A percentile compares a stretch with the other conserved stretches of the same genome.
Evolutionary conservation across 192 early-diverging fungal genomes (phyloP).

Genomic region (Allomyces javanicus): DNA sequence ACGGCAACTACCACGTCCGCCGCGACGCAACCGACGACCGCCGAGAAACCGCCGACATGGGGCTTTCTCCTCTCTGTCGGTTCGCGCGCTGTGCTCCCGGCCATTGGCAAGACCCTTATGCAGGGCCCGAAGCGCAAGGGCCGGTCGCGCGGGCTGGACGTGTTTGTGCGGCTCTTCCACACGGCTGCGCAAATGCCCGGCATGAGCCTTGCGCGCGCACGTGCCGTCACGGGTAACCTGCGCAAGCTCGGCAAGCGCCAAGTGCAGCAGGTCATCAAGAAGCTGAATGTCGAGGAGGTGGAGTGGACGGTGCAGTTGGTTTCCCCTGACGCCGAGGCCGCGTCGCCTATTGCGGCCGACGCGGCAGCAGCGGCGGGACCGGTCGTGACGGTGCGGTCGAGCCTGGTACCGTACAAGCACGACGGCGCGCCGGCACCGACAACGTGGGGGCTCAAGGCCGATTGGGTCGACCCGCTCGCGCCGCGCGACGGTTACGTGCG

Average conservation of each 20-base stretch:
- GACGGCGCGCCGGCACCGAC: background rate
- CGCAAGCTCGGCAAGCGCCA: background rate
- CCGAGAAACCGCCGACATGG: too few species aligned
- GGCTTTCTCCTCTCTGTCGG: too few species aligned
- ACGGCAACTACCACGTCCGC: too few species aligned
- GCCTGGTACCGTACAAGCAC: background rate
- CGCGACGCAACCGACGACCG: too few species aligned
- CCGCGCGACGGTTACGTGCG: background rate
- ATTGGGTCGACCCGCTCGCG: background rate
- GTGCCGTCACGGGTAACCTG: background rate
- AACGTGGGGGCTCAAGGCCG: background rate
- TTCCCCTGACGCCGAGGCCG: too few species aligned
- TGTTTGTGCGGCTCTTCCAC: background rate
- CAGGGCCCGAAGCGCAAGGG: background rate
- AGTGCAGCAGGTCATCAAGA: background rate
- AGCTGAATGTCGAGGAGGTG: background rate
- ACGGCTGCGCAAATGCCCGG: background rate
- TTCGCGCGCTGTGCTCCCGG: too few species aligned
- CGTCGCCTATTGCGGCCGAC: too few species aligned
- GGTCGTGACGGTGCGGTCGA: background rate
- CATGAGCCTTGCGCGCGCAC: background rate
- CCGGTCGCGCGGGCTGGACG: background rate
- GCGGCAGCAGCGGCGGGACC: too few species aligned
- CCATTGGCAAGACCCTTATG: background rate
- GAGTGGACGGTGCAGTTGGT: background rate